Evolutionary conservation across 139 green algal genomes (phyloP).

Genomic region (Prasinococcaceae sp.): DNA sequence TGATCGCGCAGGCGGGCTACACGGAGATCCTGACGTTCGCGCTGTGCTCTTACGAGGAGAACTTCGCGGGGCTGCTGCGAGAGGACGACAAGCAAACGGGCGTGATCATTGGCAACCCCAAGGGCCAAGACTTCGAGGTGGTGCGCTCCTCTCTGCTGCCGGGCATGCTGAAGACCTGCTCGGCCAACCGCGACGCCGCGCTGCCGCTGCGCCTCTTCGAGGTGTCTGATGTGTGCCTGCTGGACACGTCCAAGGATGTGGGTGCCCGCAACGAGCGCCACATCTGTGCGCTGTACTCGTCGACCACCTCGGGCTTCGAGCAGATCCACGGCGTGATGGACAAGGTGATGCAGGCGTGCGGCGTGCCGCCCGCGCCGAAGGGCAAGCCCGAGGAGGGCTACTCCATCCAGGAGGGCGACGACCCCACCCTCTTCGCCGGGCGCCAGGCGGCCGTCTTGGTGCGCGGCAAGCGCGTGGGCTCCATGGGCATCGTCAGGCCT

Average conservation of each 20-base stretch:
- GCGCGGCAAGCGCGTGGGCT: conserved; percentile 39
- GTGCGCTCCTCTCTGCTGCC: conserved; percentile 42
- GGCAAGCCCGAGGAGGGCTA: conserved; percentile 31
- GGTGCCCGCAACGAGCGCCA: conserved; percentile 77
- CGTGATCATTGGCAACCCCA: conserved; percentile 80
- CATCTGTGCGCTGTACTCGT: conserved; percentile 70
- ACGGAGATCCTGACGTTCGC: conserved; percentile 75
- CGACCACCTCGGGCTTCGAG: conserved; percentile 73
- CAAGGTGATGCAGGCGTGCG: conserved; percentile 83
- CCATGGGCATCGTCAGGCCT: conserved; percentile 90
- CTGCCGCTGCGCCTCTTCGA: conserved; percentile 88
- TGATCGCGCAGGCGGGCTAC: conserved; percentile 68
- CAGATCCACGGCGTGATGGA: conserved; percentile 88
- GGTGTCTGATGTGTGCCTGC: conserved; percentile 64
- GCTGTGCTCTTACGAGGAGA: conserved; percentile 73
- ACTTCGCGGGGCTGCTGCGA: conserved; percentile 58
- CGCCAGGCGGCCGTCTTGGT: conserved; percentile 39
- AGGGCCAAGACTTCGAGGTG: conserved; percentile 28
- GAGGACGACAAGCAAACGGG: conserved; percentile 50
- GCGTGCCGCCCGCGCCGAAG: conserved; percentile 28
- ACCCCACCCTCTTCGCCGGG: conserved; percentile 75
- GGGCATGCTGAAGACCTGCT: conserved; percentile 84
- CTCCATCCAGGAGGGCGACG: conserved; percentile 43
- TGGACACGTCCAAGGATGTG: conserved; percentile 36
- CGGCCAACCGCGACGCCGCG: conserved; percentile 74